phyloP scores from a whole-genome alignment of 2,329 filamentous ascomycete species.

The Aspergillus udagawae region DNA sequence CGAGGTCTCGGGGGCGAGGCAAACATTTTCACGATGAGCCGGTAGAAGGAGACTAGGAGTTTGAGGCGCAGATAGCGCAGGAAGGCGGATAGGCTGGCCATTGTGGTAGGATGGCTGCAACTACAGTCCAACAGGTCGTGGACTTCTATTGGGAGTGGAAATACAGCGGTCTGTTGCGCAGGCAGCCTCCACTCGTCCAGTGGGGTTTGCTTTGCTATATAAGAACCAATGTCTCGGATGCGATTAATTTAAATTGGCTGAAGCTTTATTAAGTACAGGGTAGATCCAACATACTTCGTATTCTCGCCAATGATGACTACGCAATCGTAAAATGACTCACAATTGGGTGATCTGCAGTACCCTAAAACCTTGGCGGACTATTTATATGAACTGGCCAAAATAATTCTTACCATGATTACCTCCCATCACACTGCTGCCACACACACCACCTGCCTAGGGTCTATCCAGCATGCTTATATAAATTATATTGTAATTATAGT shows the following conservation, averaged over 20 bases:
- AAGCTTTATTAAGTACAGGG: background rate
- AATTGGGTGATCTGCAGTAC: background rate
- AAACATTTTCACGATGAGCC: background rate
- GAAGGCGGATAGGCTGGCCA: background rate
- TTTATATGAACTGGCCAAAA: too few species aligned
- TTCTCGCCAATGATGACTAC: background rate
- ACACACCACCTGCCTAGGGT: too few species aligned
- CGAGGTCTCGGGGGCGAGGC: background rate
- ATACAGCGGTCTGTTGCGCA: too few species aligned
- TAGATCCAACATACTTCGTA: background rate
- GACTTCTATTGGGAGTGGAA: background rate
- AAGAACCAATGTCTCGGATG: background rate
- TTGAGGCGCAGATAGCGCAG: background rate
- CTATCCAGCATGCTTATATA: background rate
- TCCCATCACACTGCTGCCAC: too few species aligned
- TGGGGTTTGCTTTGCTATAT: background rate
- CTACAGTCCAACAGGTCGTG: background rate
- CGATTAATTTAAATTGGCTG: background rate
- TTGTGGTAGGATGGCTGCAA: background rate
- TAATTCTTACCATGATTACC: too few species aligned
- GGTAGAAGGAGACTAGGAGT: background rate
- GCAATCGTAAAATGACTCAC: background rate
- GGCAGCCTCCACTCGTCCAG: background rate
- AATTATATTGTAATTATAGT: background rate
- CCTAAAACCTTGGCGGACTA: too few species aligned